phyloP scores from a whole-genome alignment of 495 filamentous ascomycete genomes.

The Rhypophila decipiens region DNA sequence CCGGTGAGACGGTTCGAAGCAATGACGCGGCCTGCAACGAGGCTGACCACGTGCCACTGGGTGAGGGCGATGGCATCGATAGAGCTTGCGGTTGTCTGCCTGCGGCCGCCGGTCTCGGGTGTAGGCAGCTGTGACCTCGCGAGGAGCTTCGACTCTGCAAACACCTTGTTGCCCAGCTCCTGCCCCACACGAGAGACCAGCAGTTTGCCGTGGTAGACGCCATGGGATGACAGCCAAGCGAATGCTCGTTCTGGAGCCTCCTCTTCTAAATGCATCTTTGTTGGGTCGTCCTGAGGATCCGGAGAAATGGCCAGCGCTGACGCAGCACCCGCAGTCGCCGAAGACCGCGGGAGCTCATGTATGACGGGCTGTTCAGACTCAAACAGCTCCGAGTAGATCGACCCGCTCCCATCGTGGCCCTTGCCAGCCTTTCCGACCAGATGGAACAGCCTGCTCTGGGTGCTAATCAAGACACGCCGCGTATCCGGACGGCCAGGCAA shows the following conservation, averaged over 20 bases:
- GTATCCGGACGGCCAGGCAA: constrained; percentile 61
- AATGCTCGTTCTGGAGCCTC: constrained; percentile 60
- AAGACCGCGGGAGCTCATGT: constrained; percentile 57
- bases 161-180: constrained; percentile 59
- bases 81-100: constrained; percentile 57
- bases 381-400: constrained; percentile 81
- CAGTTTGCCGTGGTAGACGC: constrained; percentile 81
- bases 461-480: constrained; percentile 70
- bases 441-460: constrained; percentile 66
- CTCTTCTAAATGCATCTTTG: constrained; percentile 21
- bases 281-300: constrained; percentile 52
- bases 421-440: constrained; percentile 69
- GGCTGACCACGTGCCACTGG: constrained; percentile 85
- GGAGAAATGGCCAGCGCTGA: constrained; percentile 71
- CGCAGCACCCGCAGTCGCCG: constrained; percentile 49
- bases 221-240: constrained; percentile 84
- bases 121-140: constrained; percentile 63
- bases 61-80: constrained; percentile 79
- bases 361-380: constrained; percentile 72
- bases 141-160: constrained; percentile 67
- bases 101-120: constrained; percentile 58
- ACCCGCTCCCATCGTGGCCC: constrained; percentile 72
- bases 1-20: constrained; percentile 82
- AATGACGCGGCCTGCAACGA: constrained; percentile 75
- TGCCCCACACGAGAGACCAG: constrained; percentile 40